Evolutionary conservation across 305 asterid genomes (phyloP), one percentile per base, ranked within the genome.

Genomic region (Petunia hybrid): DNA sequence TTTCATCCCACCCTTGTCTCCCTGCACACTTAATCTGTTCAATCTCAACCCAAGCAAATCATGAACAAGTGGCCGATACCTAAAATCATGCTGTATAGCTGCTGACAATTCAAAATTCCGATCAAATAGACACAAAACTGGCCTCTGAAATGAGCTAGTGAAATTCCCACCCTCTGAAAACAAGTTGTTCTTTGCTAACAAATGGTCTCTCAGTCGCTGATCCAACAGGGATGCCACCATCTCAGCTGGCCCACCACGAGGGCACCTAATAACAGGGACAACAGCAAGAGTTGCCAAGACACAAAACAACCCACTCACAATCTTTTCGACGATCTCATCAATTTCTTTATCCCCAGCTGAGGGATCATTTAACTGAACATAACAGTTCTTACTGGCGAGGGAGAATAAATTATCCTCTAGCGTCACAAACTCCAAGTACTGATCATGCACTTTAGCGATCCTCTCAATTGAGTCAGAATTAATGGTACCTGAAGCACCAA

Each of bases 211-310:
- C 89, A 93, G 82, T 38, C 93, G 87, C 90, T 92, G 94, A 83
- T 93, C 94, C 78, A 93, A 90, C 83, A 91, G 84, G 5, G 95
- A 88, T 0, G 93, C 98, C 63, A 91, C 97, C 91, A 93, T 88
- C 89, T 92, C 95, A 53, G 98, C 91, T 8, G 98, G 97, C 46
- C 97, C 97, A n/a, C 98, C 98, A 76, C 92, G 93, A 38, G 91
- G 95, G 61, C 97, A 93, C 86, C 97, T 88, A 74, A 93, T 92
- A 45, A 93, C 81, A 4, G 98, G 98, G 77, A 91, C 94, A 82
- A 91, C 95, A 53, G 89, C 91, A 80, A 93, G 93, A 35, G 98
- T 93, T 9, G 90, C 94, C 91, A 92, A 82, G 71, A 93, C 94
- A 81, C 95, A 92, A 84, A 93, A 93, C 87, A 92, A 69, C 35